Evolutionary conservation across 805 yeast species (phyloP).

Genomic region (Ascoidea asiatica): DNA sequence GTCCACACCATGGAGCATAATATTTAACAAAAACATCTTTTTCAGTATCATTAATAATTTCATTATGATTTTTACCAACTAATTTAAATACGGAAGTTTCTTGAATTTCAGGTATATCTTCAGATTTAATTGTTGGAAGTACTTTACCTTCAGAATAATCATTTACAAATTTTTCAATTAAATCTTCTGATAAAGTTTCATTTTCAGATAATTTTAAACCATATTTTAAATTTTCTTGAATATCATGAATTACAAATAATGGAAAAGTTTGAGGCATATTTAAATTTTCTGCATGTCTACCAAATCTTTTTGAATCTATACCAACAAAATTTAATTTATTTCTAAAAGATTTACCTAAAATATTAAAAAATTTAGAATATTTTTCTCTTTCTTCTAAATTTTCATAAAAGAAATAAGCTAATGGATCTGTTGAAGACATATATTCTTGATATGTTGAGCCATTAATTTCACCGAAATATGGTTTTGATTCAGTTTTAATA

Average conservation of each 20-base stretch:
- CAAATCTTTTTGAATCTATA: constrained; percentile 67
- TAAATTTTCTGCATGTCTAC: constrained; percentile 77
- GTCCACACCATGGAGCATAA: constrained; percentile 98
- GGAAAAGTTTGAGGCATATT: constrained; percentile 83
- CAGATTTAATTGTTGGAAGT: constrained; percentile 68
- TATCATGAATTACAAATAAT: constrained; percentile 77
- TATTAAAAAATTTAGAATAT: constrained; percentile 35
- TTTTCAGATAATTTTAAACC: constrained; percentile 47
- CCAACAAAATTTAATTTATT: constrained; percentile 82
- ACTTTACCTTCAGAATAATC: constrained; percentile 52
- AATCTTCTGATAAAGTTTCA: constrained; percentile 31
- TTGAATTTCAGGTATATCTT: constrained; percentile 75
- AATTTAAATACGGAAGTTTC: constrained; percentile 60
- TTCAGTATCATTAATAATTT: constrained; percentile 36
- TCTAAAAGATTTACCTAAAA: constrained; percentile 61
- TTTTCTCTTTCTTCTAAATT: constrained; percentile 50
- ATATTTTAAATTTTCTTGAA: constrained; percentile 55
- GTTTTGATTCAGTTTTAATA: constrained; percentile 52
- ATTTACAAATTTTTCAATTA: constrained; percentile 48
- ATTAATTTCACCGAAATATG: constrained; percentile 77
- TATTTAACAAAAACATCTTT: constrained; percentile 80
- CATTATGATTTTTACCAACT: constrained; percentile 76
- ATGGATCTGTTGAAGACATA: constrained; percentile 59
- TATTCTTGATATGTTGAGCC: constrained; percentile 68
- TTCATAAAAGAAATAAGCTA: constrained; percentile 81